These are phyloP conservation scores for Chaetomium strumarium DNA, from an alignment of 2,329 filamentous ascomycete species.

Conservation along the genomic window DNA sequence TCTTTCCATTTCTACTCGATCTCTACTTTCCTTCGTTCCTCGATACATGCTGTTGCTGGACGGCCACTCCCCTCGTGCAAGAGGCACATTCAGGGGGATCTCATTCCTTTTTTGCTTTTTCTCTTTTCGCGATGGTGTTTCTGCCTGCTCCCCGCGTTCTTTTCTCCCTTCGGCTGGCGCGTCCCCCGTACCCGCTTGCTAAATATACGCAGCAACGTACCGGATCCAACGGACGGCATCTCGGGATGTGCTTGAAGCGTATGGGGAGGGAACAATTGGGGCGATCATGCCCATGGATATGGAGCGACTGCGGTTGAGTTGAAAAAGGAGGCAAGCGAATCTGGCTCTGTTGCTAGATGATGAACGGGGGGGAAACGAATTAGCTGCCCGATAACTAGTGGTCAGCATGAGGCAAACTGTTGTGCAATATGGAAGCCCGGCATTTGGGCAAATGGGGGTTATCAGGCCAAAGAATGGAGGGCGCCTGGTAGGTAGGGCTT, in stretches of 20 bases:
- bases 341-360: not conserved
- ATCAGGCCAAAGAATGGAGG: not conserved
- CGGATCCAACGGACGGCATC: not conserved
- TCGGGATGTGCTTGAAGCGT: no score
- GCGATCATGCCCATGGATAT: no score
- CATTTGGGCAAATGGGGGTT: no score
- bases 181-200: conserved; percentile 5
- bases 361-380: not conserved
- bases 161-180: not conserved
- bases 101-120: not conserved
- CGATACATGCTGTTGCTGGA: no score
- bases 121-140: not conserved
- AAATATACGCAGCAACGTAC: not conserved
- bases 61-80: no score
- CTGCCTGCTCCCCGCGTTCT: not conserved
- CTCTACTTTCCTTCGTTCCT: no score
- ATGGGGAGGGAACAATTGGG: no score
- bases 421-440: not conserved
- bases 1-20: not conserved
- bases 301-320: no score
- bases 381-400: not conserved
- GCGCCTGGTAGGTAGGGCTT: not conserved
- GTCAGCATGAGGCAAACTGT: no score
- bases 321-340: no score
- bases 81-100: no score